Percentiles rank a stretch among this genome's conserved stretches.
These are phyloP conservation scores for Priceomyces carsonii DNA, from an alignment of 805 yeast genomes.

Conservation along the genomic window DNA sequence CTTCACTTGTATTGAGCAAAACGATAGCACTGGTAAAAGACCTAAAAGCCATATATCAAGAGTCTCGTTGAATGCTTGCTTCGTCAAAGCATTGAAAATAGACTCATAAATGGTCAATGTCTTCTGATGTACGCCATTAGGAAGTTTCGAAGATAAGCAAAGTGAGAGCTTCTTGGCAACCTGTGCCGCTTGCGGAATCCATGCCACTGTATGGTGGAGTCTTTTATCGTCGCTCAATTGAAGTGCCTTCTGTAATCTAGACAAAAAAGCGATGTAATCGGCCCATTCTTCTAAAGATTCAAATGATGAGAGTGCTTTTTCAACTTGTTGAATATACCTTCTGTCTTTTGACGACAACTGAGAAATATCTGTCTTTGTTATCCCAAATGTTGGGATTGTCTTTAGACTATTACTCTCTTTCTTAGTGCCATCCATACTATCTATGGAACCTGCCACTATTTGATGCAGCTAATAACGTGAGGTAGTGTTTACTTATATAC, in stretches of 20 bases:
- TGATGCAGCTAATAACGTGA: too few species aligned
- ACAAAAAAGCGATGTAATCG: conserved; percentile 87
- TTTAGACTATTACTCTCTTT: conserved; percentile 4
- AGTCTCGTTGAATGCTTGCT: conserved; percentile 51
- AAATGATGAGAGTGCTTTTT: conserved; percentile 70
- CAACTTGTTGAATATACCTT: conserved; percentile 66
- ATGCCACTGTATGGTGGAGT: conserved; percentile 26
- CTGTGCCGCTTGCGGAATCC: conserved; percentile 67
- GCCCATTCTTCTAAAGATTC: conserved; percentile 96
- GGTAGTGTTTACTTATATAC: too few species aligned
- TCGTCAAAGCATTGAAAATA: conserved; percentile 65
- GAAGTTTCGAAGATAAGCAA: conserved; percentile 78
- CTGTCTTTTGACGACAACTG: conserved; percentile 56
- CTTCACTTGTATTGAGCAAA: conserved; percentile 85
- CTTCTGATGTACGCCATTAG: conserved; percentile 95
- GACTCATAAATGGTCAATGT: conserved; percentile 74
- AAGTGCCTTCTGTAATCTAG: conserved; percentile 74
- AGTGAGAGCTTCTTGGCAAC: conserved; percentile 74
- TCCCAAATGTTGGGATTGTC: conserved; percentile 9
- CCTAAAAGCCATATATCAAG: conserved; percentile 90
- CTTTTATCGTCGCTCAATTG: conserved; percentile 27
- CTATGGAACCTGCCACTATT: too few species aligned
- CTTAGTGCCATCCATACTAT: conserved; percentile 5
- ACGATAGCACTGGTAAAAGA: conserved; percentile 81
- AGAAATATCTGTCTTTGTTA: conserved; percentile 7